These are phyloP conservation scores for Epicoccum nigrum DNA, from an alignment of 2,329 filamentous ascomycete species.

Conservation along the genomic window DNA sequence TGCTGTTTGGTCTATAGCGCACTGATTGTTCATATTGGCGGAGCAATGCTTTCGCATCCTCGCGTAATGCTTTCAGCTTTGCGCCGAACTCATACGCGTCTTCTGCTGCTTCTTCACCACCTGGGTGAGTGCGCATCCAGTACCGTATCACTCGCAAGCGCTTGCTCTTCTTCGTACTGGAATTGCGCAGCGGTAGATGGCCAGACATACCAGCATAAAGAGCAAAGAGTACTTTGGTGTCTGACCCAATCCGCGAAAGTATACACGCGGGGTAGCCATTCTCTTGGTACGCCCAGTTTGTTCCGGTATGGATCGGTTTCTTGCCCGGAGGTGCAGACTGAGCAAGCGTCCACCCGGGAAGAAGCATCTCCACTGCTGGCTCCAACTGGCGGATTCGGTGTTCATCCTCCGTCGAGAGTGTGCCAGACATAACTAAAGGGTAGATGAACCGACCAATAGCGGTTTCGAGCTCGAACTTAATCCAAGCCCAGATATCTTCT, in stretches of 20 bases:
- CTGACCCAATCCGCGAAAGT: slow-evolving; percentile 36
- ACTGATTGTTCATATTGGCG: neutral
- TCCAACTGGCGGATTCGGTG: slow-evolving; percentile 33
- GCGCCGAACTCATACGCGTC: slow-evolving; percentile 32
- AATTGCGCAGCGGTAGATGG: slow-evolving; percentile 11
- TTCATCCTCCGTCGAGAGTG: slow-evolving; percentile 26
- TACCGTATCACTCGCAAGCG: slow-evolving; percentile 33
- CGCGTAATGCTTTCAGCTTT: slow-evolving; percentile 23
- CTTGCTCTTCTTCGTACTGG: slow-evolving; percentile 20
- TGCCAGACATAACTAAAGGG: slow-evolving; percentile 30
- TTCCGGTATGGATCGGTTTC: slow-evolving; percentile 20
- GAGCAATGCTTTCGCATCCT: slow-evolving; percentile 3
- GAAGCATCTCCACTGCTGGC: slow-evolving; percentile 37
- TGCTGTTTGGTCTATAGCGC: neutral
- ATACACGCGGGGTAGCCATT: slow-evolving; percentile 40
- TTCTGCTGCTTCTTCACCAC: slow-evolving; percentile 14
- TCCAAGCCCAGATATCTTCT: slow-evolving; percentile 29
- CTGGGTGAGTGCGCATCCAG: slow-evolving; percentile 25
- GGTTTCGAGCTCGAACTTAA: slow-evolving; percentile 31
- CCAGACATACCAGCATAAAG: slow-evolving; percentile 37
- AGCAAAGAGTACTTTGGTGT: slow-evolving; percentile 29
- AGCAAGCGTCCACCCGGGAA: slow-evolving; percentile 20
- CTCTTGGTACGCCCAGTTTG: slow-evolving; percentile 30
- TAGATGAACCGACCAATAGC: slow-evolving; percentile 34
- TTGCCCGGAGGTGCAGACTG: slow-evolving; percentile 24